Evolutionary conservation across 225 moss, liverwort and hornwort species (phyloP).

Genomic region (Bryoerythrophyllum caledonicum): DNA sequence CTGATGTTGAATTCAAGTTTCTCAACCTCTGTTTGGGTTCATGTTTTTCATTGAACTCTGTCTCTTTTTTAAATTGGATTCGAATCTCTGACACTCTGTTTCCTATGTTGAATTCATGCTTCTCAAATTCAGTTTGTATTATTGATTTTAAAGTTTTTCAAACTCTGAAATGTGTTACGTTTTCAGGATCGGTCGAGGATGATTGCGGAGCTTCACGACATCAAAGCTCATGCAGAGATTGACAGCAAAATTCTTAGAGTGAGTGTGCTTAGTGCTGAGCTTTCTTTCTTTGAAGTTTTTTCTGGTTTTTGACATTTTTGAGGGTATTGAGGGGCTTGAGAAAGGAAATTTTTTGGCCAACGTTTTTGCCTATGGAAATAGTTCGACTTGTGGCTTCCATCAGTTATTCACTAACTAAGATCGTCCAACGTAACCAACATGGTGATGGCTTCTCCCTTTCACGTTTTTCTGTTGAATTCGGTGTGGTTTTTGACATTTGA

Average conservation of each 20-base stretch:
- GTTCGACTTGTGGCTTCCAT: no score
- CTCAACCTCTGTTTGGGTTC: no score
- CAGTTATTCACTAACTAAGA: no score
- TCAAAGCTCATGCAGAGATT: conserved; percentile 50
- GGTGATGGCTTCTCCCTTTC: neutral
- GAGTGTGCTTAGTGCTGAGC: conserved; percentile 13
- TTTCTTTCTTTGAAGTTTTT: neutral
- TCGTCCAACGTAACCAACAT: no score
- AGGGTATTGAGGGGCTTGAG: neutral
- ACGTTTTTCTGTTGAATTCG: neutral
- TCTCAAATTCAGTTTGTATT: no score
- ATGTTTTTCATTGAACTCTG: no score
- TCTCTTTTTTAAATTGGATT: no score
- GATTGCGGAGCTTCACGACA: conserved; percentile 53
- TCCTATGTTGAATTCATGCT: no score
- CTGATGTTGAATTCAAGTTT: no score
- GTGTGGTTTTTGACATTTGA: neutral
- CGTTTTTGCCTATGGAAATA: no score
- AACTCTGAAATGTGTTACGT: neutral
- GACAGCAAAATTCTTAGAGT: conserved; percentile 69
- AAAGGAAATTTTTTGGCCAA: neutral
- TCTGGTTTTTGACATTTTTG: neutral
- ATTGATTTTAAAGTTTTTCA: neutral
- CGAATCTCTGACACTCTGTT: no score
- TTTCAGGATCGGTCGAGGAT: conserved; percentile 57